Evolutionary conservation across 352 stramenopile genomes (phyloP), one percentile per base, ranked within the genome.

Genomic region (Elongisporangium prolatum): DNA sequence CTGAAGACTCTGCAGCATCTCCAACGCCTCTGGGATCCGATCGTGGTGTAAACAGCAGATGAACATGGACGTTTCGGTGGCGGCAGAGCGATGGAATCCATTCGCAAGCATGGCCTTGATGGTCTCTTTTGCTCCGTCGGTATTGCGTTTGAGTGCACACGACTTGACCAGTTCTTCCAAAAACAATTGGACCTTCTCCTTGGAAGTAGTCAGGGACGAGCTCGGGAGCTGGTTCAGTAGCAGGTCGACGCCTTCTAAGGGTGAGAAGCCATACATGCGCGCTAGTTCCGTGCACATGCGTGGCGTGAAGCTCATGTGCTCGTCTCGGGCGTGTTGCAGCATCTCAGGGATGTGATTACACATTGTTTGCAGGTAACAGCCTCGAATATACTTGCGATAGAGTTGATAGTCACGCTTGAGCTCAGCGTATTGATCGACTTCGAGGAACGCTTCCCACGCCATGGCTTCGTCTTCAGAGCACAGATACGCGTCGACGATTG

Each of bases 401-500:
- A 92, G 21, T 1, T 68, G 61, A 17, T 77, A 56, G 20, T 84
- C 74, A 13, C 82, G 72, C 10, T 48, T 54, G 14, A 87, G 72
- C n/a, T 71, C 64, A 0, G 68, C 60, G 14, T 75, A 56, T 20
- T 67, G 38, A 2, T 68, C 59, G 13, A 92, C 65, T 66, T 87
- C 71, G 28, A 74, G 60, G 37, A 89, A 74, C 18, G 74, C 64
- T 50, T 82, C 57, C 82, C 82, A 92, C 6, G 79, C 79, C 22
- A 83, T 54, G 13, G 63, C 50, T 47, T 88, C 75, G 9, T 89
- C 82, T 10, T 72, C 75, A 34, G 75, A 87, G 50, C 72, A 79
- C 60, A 92, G 72, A 56, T 87, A 89, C n/a, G 82, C 75, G 60
- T 92, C 79, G 5, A 92, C 72, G n/a, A 89, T 75, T 8, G 80